phyloP scores from a whole-genome alignment of 2,329 filamentous ascomycete species.

The Cladophialophora chaetospira region DNA sequence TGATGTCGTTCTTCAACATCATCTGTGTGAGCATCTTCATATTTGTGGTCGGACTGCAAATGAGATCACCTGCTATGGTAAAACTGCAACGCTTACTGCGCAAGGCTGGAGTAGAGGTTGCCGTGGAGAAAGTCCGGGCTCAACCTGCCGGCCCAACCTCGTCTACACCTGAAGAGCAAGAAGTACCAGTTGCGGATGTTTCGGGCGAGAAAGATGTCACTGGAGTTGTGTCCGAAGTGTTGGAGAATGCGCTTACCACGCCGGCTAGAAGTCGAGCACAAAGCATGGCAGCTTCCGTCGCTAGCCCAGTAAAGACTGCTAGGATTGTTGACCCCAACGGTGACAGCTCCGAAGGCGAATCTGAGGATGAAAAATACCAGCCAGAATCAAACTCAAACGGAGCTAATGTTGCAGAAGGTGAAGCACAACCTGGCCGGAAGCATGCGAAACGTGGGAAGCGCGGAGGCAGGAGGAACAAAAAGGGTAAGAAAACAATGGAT shows the following conservation, averaged over 20 bases:
- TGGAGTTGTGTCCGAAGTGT: conserved; percentile 14
- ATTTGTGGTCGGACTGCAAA: conserved; percentile 27
- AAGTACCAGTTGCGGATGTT: conserved; percentile 19
- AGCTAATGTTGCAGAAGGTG: conserved; percentile 24
- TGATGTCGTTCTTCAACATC: conserved; percentile 24
- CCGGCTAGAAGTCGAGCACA: conserved; percentile 29
- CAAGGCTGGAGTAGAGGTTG: conserved; percentile 27
- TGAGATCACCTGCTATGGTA: conserved; percentile 26
- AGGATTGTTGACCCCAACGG: conserved; percentile 17
- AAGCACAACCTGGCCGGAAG: conserved; percentile 27
- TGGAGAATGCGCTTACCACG: conserved; percentile 20
- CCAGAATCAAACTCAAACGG: conserved; percentile 20
- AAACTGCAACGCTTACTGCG: conserved; percentile 26
- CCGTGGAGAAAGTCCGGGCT: conserved; percentile 10
- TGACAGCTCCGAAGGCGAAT: conserved; percentile 29
- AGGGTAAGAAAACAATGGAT: conserved; percentile 38
- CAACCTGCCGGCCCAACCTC: background rate
- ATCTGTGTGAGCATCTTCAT: conserved; percentile 23
- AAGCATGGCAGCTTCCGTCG: conserved; percentile 17
- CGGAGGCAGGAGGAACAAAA: conserved; percentile 36
- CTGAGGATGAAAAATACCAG: conserved; percentile 31
- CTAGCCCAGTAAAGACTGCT: conserved; percentile 19
- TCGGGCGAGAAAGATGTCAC: conserved; percentile 1
- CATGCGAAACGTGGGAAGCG: conserved; percentile 36
- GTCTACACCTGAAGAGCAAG: conserved; percentile 3